Conservation (phyloP, 1,284 basidiomycete species). For the Naganishia cerealis region DNA sequence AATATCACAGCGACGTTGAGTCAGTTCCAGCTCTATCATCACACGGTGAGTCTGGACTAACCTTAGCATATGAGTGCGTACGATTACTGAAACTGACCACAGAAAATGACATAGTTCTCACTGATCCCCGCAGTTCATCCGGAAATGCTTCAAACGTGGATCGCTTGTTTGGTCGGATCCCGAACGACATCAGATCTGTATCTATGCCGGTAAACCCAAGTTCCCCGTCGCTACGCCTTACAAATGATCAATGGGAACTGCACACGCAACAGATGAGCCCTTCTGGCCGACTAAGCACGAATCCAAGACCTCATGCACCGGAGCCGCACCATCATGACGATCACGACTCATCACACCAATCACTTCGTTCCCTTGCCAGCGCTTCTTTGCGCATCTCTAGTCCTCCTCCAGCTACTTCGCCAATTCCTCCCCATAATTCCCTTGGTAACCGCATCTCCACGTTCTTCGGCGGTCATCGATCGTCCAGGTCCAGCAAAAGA, state of each 20-base stretch:
- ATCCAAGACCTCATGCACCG: background rate
- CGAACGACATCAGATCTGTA: background rate
- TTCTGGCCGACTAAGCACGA: background rate
- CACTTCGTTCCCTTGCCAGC: background rate
- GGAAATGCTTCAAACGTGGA: background rate
- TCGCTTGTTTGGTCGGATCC: background rate
- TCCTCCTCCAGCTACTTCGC: background rate
- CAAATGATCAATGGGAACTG: background rate
- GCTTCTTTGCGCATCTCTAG: background rate
- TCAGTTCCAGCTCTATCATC: background rate
- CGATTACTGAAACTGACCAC: too few relatives aligned
- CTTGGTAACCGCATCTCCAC: constrained; percentile 22
- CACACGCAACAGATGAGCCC: background rate
- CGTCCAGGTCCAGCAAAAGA: background rate
- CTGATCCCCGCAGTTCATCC: too few relatives aligned
- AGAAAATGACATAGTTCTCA: too few relatives aligned
- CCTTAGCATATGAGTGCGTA: background rate
- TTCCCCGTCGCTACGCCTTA: background rate
- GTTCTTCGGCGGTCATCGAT: constrained; percentile 18
- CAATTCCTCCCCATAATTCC: background rate
- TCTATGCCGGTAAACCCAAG: background rate
- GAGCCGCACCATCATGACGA: background rate
- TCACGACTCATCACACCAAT: background rate
- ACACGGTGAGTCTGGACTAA: background rate
- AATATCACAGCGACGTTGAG: background rate